A percentile compares a stretch with the other conserved stretches of the same genome.
These are phyloP conservation scores for Huntiella decipiens DNA, from an alignment of 2,329 filamentous ascomycete species.

Conservation along the genomic window DNA sequence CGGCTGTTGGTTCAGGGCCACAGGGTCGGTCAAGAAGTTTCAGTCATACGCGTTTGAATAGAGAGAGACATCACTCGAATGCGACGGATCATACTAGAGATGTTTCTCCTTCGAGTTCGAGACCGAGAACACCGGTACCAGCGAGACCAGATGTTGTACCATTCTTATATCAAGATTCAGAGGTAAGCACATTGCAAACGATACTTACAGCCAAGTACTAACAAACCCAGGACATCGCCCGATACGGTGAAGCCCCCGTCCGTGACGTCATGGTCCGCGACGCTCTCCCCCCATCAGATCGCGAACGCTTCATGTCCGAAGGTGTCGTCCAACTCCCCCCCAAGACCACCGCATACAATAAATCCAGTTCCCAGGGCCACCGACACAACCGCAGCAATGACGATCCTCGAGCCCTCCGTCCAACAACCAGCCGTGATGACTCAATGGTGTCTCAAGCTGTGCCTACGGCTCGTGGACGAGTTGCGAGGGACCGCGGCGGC, in stretches of 20 bases:
- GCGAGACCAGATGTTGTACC: constrained; percentile 77
- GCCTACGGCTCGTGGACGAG: constrained; percentile 5
- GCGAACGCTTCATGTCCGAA: constrained; percentile 43
- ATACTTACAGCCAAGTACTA: background rate
- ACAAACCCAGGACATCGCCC: constrained; percentile 44
- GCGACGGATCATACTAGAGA: constrained; percentile 54
- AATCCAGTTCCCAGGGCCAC: constrained; percentile 37
- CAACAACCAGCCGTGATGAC: constrained; percentile 60
- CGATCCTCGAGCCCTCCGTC: constrained; percentile 45
- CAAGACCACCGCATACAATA: constrained; percentile 44
- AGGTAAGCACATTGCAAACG: constrained; percentile 31
- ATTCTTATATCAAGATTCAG: constrained; percentile 82
- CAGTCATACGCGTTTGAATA: constrained; percentile 36
- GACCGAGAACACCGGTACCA: constrained; percentile 68
- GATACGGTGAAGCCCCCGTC: constrained; percentile 61
- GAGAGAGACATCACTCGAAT: constrained; percentile 68
- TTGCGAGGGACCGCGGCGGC: constrained; percentile 32
- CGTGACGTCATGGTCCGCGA: constrained; percentile 39
- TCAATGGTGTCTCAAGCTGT: background rate
- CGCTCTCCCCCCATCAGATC: constrained; percentile 39
- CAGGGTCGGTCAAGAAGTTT: constrained; percentile 41
- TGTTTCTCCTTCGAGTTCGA: constrained; percentile 54
- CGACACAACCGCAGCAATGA: constrained; percentile 55
- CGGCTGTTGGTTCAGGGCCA: constrained; percentile 44
- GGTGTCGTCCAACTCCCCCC: constrained; percentile 28